phyloP scores from a whole-genome alignment of 108 stramenopile genomes.

The Cyclotella baltica region DNA sequence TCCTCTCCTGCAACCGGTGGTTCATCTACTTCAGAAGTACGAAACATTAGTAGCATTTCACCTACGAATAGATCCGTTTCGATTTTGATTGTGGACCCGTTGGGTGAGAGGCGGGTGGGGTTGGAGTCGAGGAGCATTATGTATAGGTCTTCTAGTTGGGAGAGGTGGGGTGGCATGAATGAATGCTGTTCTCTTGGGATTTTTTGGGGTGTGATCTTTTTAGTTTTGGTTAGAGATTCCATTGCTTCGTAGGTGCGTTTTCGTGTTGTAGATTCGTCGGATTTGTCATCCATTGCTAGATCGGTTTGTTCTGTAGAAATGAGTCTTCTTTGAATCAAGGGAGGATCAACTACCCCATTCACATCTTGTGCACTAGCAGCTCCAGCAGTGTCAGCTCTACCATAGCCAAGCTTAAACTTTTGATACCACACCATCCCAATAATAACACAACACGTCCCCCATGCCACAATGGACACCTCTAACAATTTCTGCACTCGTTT shows the following conservation, averaged over 20 bases:
- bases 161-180: conserved; percentile 27
- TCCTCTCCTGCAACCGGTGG: conserved; percentile 48
- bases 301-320: neutral
- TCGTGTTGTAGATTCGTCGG: neutral
- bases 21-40: conserved; percentile 84
- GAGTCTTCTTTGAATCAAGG: too few species aligned
- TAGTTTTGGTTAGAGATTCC: neutral
- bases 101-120: conserved; percentile 56
- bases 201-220: neutral
- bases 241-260: conserved; percentile 8
- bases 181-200: neutral
- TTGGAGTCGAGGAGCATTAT: conserved; percentile 54
- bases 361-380: neutral
- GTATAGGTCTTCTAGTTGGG: conserved; percentile 43
- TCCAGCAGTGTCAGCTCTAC: neutral
- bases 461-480: conserved; percentile 61
- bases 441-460: conserved; percentile 73
- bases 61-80: conserved; percentile 87
- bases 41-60: conserved; percentile 84
- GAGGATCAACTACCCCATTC: too few species aligned
- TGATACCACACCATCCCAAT: conserved; percentile 42
- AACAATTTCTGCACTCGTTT: conserved; percentile 22
- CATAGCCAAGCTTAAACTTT: neutral
- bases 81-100: conserved; percentile 40
- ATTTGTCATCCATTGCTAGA: too few species aligned